A percentile compares a stretch with the other conserved stretches of the same genome.
phyloP scores from a whole-genome alignment of 208 protist species.

The Trypanosoma theileri region DNA sequence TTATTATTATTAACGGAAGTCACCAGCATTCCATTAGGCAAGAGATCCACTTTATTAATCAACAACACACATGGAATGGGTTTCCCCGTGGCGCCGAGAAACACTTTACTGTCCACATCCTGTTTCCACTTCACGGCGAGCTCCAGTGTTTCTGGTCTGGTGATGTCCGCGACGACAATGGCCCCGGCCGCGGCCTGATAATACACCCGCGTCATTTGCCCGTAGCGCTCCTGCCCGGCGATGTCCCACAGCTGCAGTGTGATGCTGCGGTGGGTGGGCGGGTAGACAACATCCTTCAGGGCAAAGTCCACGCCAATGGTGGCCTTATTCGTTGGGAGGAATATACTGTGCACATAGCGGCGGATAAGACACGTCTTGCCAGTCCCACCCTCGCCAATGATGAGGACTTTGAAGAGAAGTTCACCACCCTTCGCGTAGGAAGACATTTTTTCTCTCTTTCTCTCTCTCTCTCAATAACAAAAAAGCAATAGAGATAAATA shows the following conservation, averaged over 20 bases:
- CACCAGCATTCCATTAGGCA: conserved; percentile 47
- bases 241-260: conserved; percentile 91
- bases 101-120: conserved; percentile 66
- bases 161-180: conserved; percentile 96
- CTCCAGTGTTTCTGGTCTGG: conserved; percentile 85
- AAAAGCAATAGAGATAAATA: background rate
- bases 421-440: conserved; percentile 23
- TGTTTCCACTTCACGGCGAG: conserved; percentile 84
- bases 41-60: conserved; percentile 82
- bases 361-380: conserved; percentile 90
- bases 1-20: conserved; percentile 27
- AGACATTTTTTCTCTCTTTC: conserved; percentile 14
- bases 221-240: conserved; percentile 84
- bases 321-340: conserved; percentile 75
- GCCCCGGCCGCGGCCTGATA: conserved; percentile 89
- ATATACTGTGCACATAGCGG: conserved; percentile 86
- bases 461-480: background rate
- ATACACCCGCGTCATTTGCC: conserved; percentile 87
- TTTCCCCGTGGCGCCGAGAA: conserved; percentile 37
- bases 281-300: conserved; percentile 58
- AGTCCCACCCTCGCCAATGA: conserved; percentile 82
- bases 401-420: conserved; percentile 43
- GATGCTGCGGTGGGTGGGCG: conserved; percentile 48
- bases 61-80: conserved; percentile 63
- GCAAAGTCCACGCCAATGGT: conserved; percentile 87